phyloP scores from a whole-genome alignment of 2,329 filamentous ascomycete genomes.

The Penicillium sp. region DNA sequence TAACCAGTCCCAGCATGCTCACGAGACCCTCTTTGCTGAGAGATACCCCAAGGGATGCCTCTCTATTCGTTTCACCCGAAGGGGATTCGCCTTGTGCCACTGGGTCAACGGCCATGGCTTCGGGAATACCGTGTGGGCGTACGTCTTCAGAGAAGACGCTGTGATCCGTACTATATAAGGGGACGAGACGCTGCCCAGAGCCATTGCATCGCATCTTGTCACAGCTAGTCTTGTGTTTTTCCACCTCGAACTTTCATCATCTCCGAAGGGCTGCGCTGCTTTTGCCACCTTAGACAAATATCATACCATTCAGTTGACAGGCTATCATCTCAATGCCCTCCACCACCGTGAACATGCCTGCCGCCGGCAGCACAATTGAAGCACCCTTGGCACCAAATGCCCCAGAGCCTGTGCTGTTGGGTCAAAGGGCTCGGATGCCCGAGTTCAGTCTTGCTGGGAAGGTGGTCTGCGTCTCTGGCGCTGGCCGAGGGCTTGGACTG shows the following conservation, averaged over 20 bases:
- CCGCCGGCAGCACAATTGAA: constrained; percentile 28
- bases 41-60: background rate
- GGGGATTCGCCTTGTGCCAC: too few species aligned
- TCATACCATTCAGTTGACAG: too few species aligned
- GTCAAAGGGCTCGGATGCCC: constrained; percentile 46
- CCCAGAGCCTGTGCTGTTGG: constrained; percentile 26
- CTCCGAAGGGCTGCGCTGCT: too few species aligned
- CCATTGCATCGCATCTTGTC: too few species aligned
- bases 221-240: too few species aligned
- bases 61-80: background rate
- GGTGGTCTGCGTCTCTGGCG: constrained; percentile 65
- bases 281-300: too few species aligned
- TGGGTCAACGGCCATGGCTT: background rate
- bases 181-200: too few species aligned
- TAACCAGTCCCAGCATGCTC: constrained; percentile 10
- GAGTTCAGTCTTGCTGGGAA: constrained; percentile 72
- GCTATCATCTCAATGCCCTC: background rate
- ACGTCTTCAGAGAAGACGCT: too few species aligned
- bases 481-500: constrained; percentile 65
- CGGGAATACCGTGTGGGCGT: too few species aligned
- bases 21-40: constrained; percentile 9
- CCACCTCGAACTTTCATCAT: too few species aligned
- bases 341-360: constrained; percentile 23
- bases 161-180: too few species aligned
- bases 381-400: constrained; percentile 22